These are phyloP conservation scores for Eimeria nieschulzi DNA, from an alignment of 169 alveolate species.

Conservation along the genomic window DNA sequence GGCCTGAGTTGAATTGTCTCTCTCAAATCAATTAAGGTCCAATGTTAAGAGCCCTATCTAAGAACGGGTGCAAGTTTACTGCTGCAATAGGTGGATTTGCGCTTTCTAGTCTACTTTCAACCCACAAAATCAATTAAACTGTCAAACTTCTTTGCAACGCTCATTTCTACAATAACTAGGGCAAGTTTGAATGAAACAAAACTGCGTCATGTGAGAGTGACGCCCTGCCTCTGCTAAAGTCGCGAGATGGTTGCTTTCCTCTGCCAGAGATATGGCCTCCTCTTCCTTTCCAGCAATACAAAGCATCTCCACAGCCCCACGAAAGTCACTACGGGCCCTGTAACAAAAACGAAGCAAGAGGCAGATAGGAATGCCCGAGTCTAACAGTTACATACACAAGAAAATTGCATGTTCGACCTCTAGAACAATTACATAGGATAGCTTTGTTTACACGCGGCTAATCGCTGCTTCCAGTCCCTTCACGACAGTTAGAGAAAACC, in stretches of 20 bases:
- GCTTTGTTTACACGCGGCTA: too few species aligned
- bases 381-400: not conserved
- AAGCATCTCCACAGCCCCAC: slow-evolving; percentile 44
- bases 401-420: not conserved
- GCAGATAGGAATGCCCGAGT: not conserved
- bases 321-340: slow-evolving; percentile 19
- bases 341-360: not conserved
- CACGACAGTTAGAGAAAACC: too few species aligned
- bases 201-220: not conserved
- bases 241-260: slow-evolving; percentile 5
- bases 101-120: too few species aligned
- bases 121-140: too few species aligned
- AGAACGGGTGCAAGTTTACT: too few species aligned
- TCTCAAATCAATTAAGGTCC: too few species aligned
- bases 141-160: too few species aligned
- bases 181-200: not conserved
- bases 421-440: not conserved
- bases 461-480: too few species aligned
- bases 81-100: too few species aligned
- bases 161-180: not conserved
- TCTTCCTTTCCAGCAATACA: slow-evolving; percentile 13
- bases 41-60: too few species aligned
- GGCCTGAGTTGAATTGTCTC: not conserved
- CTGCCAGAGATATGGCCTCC: slow-evolving; percentile 12
- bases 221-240: slow-evolving; percentile 12